These are phyloP conservation scores for Trichoderma virens DNA, from an alignment of 495 filamentous ascomycete genomes.

Conservation along the genomic window DNA sequence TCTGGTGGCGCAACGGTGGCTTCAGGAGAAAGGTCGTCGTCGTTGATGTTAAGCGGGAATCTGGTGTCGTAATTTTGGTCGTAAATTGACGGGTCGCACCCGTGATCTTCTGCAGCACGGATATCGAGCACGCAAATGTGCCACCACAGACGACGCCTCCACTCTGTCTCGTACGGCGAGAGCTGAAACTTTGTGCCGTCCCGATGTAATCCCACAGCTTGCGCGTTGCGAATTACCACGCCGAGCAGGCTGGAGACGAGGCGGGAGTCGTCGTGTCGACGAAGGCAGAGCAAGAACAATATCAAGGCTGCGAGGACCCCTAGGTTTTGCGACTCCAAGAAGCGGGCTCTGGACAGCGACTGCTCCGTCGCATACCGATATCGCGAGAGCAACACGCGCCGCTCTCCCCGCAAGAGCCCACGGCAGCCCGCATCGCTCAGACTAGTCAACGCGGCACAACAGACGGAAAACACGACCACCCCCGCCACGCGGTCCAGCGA, in stretches of 20 bases:
- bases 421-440: conserved; percentile 36
- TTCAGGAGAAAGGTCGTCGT: conserved; percentile 34
- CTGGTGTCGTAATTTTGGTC: conserved; percentile 32
- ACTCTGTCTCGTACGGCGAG: conserved; percentile 41
- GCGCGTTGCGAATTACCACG: conserved; percentile 39
- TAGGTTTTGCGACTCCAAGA: conserved; percentile 60
- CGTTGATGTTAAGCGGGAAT: conserved; percentile 39
- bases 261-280: conserved; percentile 43
- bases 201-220: conserved; percentile 42
- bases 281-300: conserved; percentile 48
- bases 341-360: conserved; percentile 55
- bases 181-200: conserved; percentile 37
- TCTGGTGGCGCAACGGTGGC: conserved; percentile 38
- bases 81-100: conserved; percentile 31
- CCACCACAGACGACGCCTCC: conserved; percentile 44
- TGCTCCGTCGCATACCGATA: conserved; percentile 64
- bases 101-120: conserved; percentile 31
- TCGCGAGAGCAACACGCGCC: conserved; percentile 36
- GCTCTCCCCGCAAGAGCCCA: conserved; percentile 37
- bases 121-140: conserved; percentile 34
- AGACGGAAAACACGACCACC: conserved; percentile 53
- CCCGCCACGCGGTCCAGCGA: conserved; percentile 24
- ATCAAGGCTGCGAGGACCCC: conserved; percentile 66
- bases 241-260: conserved; percentile 52
- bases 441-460: conserved; percentile 51